Base-by-base conservation (phyloP, 2,329 filamentous ascomycete genomes). In the Verticillium nonalfalfae region DNA sequence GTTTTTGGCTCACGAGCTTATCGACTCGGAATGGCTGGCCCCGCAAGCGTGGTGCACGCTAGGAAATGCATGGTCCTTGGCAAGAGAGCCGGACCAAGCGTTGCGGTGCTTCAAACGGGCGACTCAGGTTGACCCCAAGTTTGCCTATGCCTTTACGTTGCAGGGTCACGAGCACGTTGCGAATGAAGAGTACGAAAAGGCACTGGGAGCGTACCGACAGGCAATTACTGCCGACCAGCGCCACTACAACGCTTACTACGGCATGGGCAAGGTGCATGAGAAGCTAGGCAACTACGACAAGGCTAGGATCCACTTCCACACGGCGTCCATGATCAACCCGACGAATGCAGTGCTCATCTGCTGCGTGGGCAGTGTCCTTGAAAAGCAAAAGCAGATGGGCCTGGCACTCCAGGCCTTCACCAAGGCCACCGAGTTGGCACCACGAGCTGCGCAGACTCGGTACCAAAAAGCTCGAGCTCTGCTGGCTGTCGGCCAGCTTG, bases 181-280 rank as follows among this genome's bases (percentile, higher is more conserved):
- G 39, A 98, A 97, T 67, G 96, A 99, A 75, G 96, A 99, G 73
- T 97, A 95, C 70, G 94, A 98, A 72, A 97, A 97, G 73, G 95
- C 95, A 0, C 84, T 97, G 55, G 86, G 88, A 45, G 89, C 92
- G 1, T 99, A 97, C 74, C 87, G 96, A 38, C 86, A 89, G 59
- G 93, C 92, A 1, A 90, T 99, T 67, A 85, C 88, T 55, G 92
- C 91, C 0, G 93, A 99, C 70, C 87, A 85, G 60, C 87, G 94
- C 21, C 94, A 97, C 72, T 99, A 98, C 79, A 97, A 97, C 71
- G 95, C 94, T n/a, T 98, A 96, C 85, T 99, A 98, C 73, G 95
- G 95, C 67, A 87, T 90, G 61, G 87, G 86, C 35, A 82, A 85
- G 63, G 93, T 97, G 1, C 95, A 94, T 69, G 91, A 96, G 74